Evolutionary conservation across 768 basidiomycete species (phyloP).

Genomic region (Leccinum fibrillosum): DNA sequence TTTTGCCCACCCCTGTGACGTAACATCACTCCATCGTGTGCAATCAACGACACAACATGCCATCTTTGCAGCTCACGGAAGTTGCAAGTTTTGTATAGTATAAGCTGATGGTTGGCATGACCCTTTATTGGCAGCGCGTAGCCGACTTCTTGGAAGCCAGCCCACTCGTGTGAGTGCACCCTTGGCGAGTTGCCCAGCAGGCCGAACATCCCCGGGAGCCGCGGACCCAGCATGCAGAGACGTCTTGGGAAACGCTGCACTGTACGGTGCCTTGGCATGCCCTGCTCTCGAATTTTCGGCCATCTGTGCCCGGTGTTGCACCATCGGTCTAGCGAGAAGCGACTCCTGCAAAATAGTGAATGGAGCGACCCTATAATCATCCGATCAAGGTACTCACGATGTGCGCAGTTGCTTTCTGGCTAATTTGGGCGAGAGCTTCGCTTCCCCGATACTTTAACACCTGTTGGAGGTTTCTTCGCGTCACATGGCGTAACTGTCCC

Average conservation of each 20-base stretch:
- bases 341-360: slow-evolving; percentile 48
- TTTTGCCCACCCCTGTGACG: slow-evolving; percentile 1
- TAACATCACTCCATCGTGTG: slow-evolving; percentile 3
- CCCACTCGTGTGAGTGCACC: slow-evolving; percentile 44
- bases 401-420: slow-evolving; percentile 57
- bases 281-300: slow-evolving; percentile 33
- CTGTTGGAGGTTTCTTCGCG: slow-evolving; percentile 75
- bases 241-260: slow-evolving; percentile 23
- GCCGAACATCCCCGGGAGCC: slow-evolving; percentile 53
- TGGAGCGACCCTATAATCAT: not conserved
- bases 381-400: slow-evolving; percentile 48
- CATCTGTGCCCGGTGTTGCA: slow-evolving; percentile 40
- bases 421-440: slow-evolving; percentile 46
- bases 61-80: slow-evolving; percentile 14
- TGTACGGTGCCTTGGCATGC: slow-evolving; percentile 19
- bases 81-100: slow-evolving; percentile 18
- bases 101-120: slow-evolving; percentile 16
- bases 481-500: slow-evolving; percentile 55
- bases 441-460: slow-evolving; percentile 56
- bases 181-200: slow-evolving; percentile 52
- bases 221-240: slow-evolving; percentile 49
- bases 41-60: not conserved
- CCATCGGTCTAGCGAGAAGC: slow-evolving; percentile 63
- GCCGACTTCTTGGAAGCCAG: slow-evolving; percentile 23
- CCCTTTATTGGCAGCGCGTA: slow-evolving; percentile 7